Evolutionary conservation across 2,329 filamentous ascomycete genomes (phyloP).

Genomic region (Xylaria sp.): DNA sequence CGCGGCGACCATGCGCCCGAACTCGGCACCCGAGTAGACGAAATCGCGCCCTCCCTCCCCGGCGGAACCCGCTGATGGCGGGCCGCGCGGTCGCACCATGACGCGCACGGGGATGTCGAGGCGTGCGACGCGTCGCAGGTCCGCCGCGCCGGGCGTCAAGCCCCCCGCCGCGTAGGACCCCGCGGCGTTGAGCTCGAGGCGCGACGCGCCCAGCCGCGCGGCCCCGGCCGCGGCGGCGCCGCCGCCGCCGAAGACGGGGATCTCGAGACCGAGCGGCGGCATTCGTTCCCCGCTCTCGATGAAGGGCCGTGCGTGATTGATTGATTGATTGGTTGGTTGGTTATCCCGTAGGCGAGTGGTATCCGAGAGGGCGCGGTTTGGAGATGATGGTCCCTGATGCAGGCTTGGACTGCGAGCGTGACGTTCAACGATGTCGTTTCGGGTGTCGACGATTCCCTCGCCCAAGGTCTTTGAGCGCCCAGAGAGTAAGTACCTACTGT

Average conservation of each 20-base stretch:
- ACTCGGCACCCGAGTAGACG: conserved; percentile 50
- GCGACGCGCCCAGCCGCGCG: conserved; percentile 47
- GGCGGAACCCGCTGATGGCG: no score
- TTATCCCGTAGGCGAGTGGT: no score
- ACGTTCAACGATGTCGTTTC: no score
- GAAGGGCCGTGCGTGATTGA: neutral
- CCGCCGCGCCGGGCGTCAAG: conserved; percentile 50
- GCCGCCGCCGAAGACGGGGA: conserved; percentile 55
- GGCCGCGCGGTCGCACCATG: conserved; percentile 58
- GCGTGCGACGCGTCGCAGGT: conserved; percentile 36
- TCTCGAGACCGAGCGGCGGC: conserved; percentile 46
- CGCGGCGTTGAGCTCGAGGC: conserved; percentile 57
- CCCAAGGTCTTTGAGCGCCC: no score
- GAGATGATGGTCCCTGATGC: no score
- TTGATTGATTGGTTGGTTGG: no score
- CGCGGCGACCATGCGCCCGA: conserved; percentile 45
- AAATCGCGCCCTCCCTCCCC: conserved; percentile 44
- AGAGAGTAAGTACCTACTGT: no score
- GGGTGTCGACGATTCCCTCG: no score
- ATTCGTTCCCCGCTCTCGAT: neutral
- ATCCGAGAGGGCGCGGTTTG: no score
- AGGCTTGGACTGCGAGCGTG: no score
- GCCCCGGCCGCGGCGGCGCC: conserved; percentile 44
- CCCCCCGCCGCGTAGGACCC: conserved; percentile 56
- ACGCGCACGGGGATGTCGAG: conserved; percentile 50